Evolutionary conservation across 1,284 basidiomycete genomes (phyloP).

Genomic region (Ceratobasidium sp.): DNA sequence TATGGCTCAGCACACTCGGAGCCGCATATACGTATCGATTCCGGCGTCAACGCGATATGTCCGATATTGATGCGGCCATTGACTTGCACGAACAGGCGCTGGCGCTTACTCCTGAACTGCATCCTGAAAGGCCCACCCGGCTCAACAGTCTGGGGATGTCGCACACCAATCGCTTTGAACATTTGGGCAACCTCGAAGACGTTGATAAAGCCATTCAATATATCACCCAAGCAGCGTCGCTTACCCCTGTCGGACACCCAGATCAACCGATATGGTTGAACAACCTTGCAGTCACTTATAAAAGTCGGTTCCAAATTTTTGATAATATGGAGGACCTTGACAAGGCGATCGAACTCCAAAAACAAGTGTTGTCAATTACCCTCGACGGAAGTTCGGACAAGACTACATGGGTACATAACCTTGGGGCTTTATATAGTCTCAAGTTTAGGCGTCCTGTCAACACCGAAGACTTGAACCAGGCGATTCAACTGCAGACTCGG

Average conservation of each 20-base stretch:
- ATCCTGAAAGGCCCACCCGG: background rate
- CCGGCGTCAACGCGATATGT: background rate
- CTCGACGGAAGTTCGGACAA: background rate
- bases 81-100: background rate
- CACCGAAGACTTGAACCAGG: background rate
- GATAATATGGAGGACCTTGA: too few relatives aligned
- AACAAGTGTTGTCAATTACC: background rate
- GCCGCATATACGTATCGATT: background rate
- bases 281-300: too few relatives aligned
- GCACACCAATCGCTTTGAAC: background rate
- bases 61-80: background rate
- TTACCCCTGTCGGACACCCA: background rate
- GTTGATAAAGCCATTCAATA: background rate
- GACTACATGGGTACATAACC: background rate
- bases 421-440: background rate
- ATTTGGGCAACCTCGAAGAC: background rate
- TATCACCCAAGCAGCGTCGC: background rate
- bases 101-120: background rate
- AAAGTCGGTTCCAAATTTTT: too few relatives aligned
- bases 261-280: background rate
- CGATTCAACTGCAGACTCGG: background rate
- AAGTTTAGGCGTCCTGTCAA: background rate
- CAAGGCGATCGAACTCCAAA: background rate
- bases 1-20: background rate
- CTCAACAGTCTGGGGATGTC: background rate